Evolutionary conservation across 208 protist genomes (phyloP), one percentile per base, ranked within the genome.

Genomic region (Trypanosomatidae sp.): DNA sequence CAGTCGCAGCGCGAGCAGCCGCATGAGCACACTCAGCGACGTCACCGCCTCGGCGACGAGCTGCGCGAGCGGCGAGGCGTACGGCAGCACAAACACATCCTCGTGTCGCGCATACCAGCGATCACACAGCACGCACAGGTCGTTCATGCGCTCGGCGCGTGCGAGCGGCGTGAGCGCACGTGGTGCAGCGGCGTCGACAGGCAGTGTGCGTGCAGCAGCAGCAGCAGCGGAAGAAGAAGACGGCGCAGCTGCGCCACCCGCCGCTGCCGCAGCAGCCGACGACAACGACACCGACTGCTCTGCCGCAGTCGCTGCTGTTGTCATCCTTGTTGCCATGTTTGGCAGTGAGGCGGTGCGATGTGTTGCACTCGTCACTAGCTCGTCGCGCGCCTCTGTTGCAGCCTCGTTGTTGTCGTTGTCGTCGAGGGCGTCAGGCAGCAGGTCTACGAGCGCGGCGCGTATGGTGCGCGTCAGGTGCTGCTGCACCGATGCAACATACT

Each of bases 1-100:
- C 25, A 88, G 48, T 21, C 71, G 77, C 61, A 90, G 50, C 0
- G 76, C 85, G 26, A 93, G 68, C 49, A 93, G 50, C 8, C 85
- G 76, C 42, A 86, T 58, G 33, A 90, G 65, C 7, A 66, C 61
- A 43, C 85, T 93, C 10, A 70, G 68, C 8, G 79, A 89, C 16
- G 66, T 41, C n/a, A 92, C 35, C 20, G 67, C 63, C 0, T 53
- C 27, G 6, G 45, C 52, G 1, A 68, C 66, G 6, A 89, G 6
- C 15, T 24, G n/a, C 6, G 61, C 78, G 24, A 87, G 28, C 35
- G 40, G 56, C 38, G 68, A 59, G 23, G 70, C 49, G 13, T 65
- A 16, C 23, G 61, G 59, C 39, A 92, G 46, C 16, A 71, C 46
- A 35, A 92, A 75, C 20, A 56, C 47, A 0, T 11, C 24, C 60